Evolutionary conservation across 2,329 filamentous ascomycete genomes (phyloP).

Genomic region (Beauveria bassiana): DNA sequence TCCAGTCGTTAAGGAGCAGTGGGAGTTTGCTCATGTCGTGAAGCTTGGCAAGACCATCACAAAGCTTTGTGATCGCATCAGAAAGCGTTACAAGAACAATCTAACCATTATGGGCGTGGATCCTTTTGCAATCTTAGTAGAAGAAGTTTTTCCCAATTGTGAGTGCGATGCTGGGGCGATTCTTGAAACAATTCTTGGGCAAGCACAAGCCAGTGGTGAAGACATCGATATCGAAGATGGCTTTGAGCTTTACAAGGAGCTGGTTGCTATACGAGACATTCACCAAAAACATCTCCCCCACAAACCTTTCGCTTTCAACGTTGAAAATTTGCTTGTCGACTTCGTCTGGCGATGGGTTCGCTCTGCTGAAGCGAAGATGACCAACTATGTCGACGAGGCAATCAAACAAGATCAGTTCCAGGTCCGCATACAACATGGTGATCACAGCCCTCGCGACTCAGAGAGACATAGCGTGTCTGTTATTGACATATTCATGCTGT

Average conservation of each 20-base stretch:
- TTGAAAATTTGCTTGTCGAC: constrained; percentile 77
- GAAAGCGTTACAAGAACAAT: constrained; percentile 84
- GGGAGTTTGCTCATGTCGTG: constrained; percentile 88
- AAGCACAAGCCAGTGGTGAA: constrained; percentile 58
- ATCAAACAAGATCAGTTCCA: constrained; percentile 85
- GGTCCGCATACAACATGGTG: constrained; percentile 57
- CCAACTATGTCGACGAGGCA: constrained; percentile 80
- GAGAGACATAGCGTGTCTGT: constrained; percentile 89
- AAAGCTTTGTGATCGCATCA: constrained; percentile 78
- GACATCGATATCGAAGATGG: constrained; percentile 87
- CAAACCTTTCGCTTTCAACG: constrained; percentile 73
- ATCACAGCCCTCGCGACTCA: constrained; percentile 62
- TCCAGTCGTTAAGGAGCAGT: constrained; percentile 69
- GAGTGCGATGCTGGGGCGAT: constrained; percentile 84
- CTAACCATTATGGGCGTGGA: constrained; percentile 75
- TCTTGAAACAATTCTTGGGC: constrained; percentile 69
- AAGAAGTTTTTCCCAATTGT: constrained; percentile 81
- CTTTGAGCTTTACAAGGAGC: constrained; percentile 84
- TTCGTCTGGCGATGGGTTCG: constrained; percentile 97
- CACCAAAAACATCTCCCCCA: constrained; percentile 68
- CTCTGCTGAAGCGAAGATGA: constrained; percentile 69
- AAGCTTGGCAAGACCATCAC: constrained; percentile 80
- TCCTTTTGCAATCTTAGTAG: constrained; percentile 62
- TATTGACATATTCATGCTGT: constrained; percentile 87
- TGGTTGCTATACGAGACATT: constrained; percentile 76